These are phyloP conservation scores for Castanospermum australe DNA, from an alignment of 306 rosid species.

Conservation along the genomic window DNA sequence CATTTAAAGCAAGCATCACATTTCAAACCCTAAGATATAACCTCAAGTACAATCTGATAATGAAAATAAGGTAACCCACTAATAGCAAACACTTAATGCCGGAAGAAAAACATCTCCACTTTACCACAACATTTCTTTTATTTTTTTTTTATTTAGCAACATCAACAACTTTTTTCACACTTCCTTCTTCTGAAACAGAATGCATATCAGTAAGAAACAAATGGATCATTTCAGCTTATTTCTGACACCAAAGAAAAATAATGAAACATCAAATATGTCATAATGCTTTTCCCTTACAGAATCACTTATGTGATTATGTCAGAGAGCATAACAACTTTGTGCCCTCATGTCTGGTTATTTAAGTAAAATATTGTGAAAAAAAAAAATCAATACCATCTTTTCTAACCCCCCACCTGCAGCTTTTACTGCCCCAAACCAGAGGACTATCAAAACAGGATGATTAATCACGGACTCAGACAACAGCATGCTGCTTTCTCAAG, in stretches of 20 bases:
- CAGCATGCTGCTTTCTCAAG: background rate
- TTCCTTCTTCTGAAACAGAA: background rate
- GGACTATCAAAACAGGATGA: background rate
- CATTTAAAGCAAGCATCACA: background rate
- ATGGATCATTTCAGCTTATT: background rate
- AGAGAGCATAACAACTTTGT: background rate
- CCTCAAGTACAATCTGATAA: background rate
- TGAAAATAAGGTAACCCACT: background rate
- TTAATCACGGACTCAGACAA: background rate
- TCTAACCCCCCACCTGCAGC: background rate
- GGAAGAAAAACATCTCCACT: background rate
- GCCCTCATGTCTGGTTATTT: background rate
- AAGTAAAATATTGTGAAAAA: background rate
- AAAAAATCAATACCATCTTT: background rate
- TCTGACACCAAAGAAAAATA: background rate
- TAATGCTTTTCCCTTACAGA: background rate
- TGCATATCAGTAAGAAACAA: background rate
- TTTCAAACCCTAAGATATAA: background rate
- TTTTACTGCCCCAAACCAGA: background rate
- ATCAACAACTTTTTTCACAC: background rate
- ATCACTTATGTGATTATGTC: background rate
- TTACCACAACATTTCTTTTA: background rate
- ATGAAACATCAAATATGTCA: background rate
- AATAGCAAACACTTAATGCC: background rate
- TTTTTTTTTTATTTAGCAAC: background rate